These are phyloP conservation scores for Arthrocladium fulminans DNA, from an alignment of 2,329 filamentous ascomycete genomes.

Conservation along the genomic window DNA sequence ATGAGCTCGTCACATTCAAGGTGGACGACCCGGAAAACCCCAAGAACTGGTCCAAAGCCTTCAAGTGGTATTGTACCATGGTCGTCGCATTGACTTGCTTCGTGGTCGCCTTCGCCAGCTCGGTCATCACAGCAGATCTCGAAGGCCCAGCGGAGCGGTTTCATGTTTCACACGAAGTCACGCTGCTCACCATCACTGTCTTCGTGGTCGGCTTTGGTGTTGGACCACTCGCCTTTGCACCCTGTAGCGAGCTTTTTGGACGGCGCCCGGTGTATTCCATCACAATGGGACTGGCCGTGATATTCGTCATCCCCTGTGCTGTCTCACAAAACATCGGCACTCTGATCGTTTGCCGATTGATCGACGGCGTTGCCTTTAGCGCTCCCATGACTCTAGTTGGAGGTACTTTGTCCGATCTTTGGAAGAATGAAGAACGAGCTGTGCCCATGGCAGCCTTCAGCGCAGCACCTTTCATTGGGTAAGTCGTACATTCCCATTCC, in stretches of 20 bases:
- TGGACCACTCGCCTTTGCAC: slow-evolving; percentile 72
- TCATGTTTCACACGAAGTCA: slow-evolving; percentile 60
- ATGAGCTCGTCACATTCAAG: slow-evolving; percentile 62
- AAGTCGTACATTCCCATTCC: neutral
- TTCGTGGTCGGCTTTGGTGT: slow-evolving; percentile 78
- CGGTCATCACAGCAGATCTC: slow-evolving; percentile 71
- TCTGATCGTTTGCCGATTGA: slow-evolving; percentile 64
- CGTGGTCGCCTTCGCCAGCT: slow-evolving; percentile 61
- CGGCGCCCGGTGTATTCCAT: slow-evolving; percentile 61
- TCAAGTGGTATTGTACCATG: slow-evolving; percentile 81
- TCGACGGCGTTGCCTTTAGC: slow-evolving; percentile 76
- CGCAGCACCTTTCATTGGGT: slow-evolving; percentile 58
- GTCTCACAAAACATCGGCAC: slow-evolving; percentile 39
- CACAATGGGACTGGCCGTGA: slow-evolving; percentile 59
- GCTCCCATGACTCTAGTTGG: slow-evolving; percentile 81
- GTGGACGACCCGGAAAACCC: slow-evolving; percentile 44
- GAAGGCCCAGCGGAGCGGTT: slow-evolving; percentile 56
- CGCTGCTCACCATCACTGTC: slow-evolving; percentile 61
- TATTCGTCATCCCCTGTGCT: slow-evolving; percentile 75
- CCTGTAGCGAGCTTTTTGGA: slow-evolving; percentile 66
- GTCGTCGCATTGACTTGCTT: slow-evolving; percentile 66
- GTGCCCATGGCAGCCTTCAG: slow-evolving; percentile 82
- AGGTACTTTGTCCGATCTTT: slow-evolving; percentile 72
- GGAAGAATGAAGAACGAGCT: slow-evolving; percentile 73
- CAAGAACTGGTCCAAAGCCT: slow-evolving; percentile 72